These are phyloP conservation scores for Whalleya microplaca DNA, from an alignment of 2,329 filamentous ascomycete genomes.

Conservation along the genomic window DNA sequence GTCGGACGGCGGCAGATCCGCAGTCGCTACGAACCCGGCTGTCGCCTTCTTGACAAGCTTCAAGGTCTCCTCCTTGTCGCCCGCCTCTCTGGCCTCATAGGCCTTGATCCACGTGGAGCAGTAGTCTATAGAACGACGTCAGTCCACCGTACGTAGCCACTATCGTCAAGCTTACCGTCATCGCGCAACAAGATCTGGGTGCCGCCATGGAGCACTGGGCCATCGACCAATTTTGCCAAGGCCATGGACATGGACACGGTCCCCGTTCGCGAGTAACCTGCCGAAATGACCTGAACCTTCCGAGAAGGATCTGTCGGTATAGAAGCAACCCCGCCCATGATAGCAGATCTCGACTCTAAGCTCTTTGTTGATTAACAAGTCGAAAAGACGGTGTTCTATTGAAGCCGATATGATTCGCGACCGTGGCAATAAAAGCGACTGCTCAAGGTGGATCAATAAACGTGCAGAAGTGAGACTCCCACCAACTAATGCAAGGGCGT, in stretches of 20 bases:
- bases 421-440: too few species aligned
- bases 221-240: constrained; percentile 50
- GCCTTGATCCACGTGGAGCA: constrained; percentile 30
- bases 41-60: constrained; percentile 28
- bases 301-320: constrained; percentile 37
- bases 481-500: too few species aligned
- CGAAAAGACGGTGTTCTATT: background rate
- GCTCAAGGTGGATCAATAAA: too few species aligned
- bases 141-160: background rate
- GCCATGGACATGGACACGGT: constrained; percentile 54
- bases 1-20: constrained; percentile 24
- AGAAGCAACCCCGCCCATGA: constrained; percentile 34
- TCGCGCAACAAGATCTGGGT: constrained; percentile 42
- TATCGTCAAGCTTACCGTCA: constrained; percentile 33
- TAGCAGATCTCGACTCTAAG: background rate
- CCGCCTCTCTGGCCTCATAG: constrained; percentile 27
- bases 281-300: constrained; percentile 46
- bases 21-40: constrained; percentile 25
- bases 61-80: constrained; percentile 25
- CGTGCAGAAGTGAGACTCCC: too few species aligned
- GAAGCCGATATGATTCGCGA: too few species aligned
- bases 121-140: constrained; percentile 14
- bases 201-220: constrained; percentile 54
- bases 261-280: constrained; percentile 50
- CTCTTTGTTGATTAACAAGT: background rate